These are phyloP conservation scores for Fomitopsis palustris DNA, from an alignment of 1,284 basidiomycete species.

Conservation along the genomic window DNA sequence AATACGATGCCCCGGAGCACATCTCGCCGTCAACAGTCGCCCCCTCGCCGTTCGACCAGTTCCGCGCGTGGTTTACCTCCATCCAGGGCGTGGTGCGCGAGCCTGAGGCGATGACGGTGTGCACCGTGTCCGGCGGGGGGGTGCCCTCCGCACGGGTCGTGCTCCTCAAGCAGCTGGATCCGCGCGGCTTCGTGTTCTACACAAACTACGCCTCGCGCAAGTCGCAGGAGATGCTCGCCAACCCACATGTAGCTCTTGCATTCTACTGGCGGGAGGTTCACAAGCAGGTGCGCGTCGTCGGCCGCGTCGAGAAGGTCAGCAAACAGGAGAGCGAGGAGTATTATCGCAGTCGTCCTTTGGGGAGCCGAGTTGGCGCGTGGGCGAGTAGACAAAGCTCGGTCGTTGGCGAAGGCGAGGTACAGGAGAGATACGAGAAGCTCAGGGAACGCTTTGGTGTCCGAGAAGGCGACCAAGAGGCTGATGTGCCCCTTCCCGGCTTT, in stretches of 20 bases:
- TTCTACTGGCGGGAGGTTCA: constrained; percentile 93
- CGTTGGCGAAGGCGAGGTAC: constrained; percentile 71
- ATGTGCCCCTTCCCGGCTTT: constrained; percentile 82
- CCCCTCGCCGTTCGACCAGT: constrained; percentile 76
- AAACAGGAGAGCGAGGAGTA: constrained; percentile 79
- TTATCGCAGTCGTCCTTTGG: constrained; percentile 81
- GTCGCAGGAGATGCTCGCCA: constrained; percentile 73
- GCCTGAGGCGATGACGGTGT: constrained; percentile 86
- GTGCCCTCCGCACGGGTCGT: constrained; percentile 89
- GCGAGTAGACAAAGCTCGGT: constrained; percentile 84
- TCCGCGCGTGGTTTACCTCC: constrained; percentile 80
- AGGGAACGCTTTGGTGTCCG: constrained; percentile 58
- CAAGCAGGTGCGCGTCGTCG: constrained; percentile 82
- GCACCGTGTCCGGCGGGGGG: constrained; percentile 69
- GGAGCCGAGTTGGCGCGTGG: constrained; percentile 88
- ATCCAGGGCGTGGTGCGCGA: constrained; percentile 64
- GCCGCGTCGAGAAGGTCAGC: constrained; percentile 76
- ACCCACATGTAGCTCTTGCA: constrained; percentile 78
- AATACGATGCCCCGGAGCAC: constrained; percentile 67
- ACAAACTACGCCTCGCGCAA: constrained; percentile 96
- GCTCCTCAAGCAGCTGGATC: constrained; percentile 87
- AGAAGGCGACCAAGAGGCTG: constrained; percentile 36
- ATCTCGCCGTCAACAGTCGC: constrained; percentile 56
- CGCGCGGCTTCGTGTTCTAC: constrained; percentile 89
- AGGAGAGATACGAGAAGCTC: constrained; percentile 55